These are phyloP conservation scores for Eremochloa ophiuroides DNA, from an alignment of 176 grass and related monocot species.

Conservation along the genomic window DNA sequence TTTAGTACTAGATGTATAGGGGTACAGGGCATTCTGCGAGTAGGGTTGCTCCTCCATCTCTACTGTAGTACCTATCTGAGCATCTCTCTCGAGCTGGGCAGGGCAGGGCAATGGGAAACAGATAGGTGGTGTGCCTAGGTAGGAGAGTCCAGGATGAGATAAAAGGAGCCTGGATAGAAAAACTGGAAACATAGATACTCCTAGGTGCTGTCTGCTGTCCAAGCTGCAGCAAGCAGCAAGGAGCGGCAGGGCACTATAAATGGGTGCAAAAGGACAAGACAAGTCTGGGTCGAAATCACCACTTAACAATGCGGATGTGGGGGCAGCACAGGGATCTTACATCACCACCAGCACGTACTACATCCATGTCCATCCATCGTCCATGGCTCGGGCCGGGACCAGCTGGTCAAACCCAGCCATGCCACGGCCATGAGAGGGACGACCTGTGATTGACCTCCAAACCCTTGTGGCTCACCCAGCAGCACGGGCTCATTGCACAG, in stretches of 20 bases:
- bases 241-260: conserved; percentile 48
- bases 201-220: conserved; percentile 20
- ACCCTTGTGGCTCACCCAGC: neutral
- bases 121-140: conserved; percentile 3
- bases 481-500: neutral
- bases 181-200: conserved; percentile 6
- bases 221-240: conserved; percentile 29
- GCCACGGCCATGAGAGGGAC: neutral
- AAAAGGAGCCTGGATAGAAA: neutral
- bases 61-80: too few species aligned
- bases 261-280: conserved; percentile 43
- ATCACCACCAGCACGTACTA: neutral
- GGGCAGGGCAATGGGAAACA: neutral
- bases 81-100: neutral
- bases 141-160: neutral
- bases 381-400: neutral
- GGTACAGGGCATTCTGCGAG: neutral
- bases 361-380: too few species aligned
- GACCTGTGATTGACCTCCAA: neutral
- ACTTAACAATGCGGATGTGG: too few species aligned
- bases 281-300: conserved; percentile 27
- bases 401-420: neutral
- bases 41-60: neutral
- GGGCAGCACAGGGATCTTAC: neutral
- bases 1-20: too few species aligned